A percentile compares a stretch with the other conserved stretches of the same genome.
These are phyloP conservation scores for Penicillium oxalicum DNA, from an alignment of 2,329 filamentous ascomycete genomes.

Conservation along the genomic window DNA sequence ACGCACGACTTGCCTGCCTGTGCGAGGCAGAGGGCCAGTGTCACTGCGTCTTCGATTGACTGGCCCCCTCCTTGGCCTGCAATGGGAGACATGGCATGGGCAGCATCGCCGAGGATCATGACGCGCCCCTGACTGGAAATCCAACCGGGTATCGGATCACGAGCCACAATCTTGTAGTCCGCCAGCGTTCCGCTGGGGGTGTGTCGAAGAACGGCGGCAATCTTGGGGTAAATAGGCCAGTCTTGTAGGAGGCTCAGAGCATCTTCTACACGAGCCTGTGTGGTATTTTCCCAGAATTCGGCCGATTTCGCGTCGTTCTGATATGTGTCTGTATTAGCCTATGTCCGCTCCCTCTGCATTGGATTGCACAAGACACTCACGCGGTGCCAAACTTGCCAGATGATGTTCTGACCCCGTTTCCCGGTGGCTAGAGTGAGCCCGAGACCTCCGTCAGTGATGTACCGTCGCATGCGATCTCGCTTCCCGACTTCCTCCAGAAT, in stretches of 20 bases:
- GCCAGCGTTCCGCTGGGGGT: neutral
- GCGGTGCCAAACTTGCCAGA: conserved; percentile 1
- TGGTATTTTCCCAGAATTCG: neutral
- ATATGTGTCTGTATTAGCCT: neutral
- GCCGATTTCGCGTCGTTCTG: neutral
- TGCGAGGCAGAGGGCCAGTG: neutral
- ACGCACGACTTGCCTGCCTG: neutral
- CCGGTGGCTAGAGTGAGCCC: neutral
- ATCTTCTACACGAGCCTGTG: conserved; percentile 1
- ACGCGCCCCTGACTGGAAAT: neutral
- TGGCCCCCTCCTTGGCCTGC: conserved; percentile 1
- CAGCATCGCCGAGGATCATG: conserved; percentile 3
- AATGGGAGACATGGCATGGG: neutral
- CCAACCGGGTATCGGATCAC: neutral
- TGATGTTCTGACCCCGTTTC: conserved; percentile 1
- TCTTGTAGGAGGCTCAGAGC: neutral
- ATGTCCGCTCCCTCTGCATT: neutral
- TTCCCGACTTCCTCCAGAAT: neutral
- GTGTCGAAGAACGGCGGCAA: conserved; percentile 2
- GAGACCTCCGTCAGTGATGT: neutral
- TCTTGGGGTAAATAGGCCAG: neutral
- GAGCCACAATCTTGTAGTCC: conserved; percentile 1
- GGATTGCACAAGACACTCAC: neutral
- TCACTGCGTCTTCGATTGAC: conserved; percentile 1
- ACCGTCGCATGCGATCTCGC: neutral